Evolutionary conservation across 768 basidiomycete species (phyloP).

Genomic region (Pisolithus marmoratus): DNA sequence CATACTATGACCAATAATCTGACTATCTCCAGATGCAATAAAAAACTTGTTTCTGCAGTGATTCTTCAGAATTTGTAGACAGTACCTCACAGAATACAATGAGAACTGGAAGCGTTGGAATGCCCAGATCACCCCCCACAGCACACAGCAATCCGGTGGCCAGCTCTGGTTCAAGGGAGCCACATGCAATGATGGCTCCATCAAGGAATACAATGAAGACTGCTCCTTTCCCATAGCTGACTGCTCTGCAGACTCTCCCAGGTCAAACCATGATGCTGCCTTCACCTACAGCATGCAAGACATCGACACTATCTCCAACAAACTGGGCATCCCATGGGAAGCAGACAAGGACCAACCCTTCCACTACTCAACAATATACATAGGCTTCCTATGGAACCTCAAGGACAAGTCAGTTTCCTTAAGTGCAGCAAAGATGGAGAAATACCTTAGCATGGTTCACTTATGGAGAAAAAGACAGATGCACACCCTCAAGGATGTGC

Average conservation of each 20-base stretch:
- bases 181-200: neutral
- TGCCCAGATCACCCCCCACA: too few species aligned
- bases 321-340: too few species aligned
- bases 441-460: slow-evolving; percentile 6
- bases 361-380: slow-evolving; percentile 2
- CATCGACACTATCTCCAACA: too few species aligned
- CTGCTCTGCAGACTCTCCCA: neutral
- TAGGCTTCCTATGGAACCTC: slow-evolving; percentile 34
- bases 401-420: slow-evolving; percentile 16
- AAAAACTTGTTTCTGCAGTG: too few species aligned
- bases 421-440: slow-evolving; percentile 13
- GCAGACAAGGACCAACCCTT: slow-evolving; percentile 10
- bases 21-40: too few species aligned
- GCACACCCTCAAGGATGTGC: too few species aligned
- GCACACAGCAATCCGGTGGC: neutral
- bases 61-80: too few species aligned
- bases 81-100: too few species aligned
- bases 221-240: neutral
- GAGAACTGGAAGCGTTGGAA: too few species aligned
- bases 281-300: too few species aligned
- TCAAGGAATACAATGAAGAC: slow-evolving; percentile 1
- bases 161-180: slow-evolving; percentile 1
- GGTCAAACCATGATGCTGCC: slow-evolving; percentile 6
- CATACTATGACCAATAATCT: too few species aligned
- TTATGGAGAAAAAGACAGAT: too few species aligned